phyloP scores from a whole-genome alignment of 345 rosid species.

The Gossypium turneri region DNA sequence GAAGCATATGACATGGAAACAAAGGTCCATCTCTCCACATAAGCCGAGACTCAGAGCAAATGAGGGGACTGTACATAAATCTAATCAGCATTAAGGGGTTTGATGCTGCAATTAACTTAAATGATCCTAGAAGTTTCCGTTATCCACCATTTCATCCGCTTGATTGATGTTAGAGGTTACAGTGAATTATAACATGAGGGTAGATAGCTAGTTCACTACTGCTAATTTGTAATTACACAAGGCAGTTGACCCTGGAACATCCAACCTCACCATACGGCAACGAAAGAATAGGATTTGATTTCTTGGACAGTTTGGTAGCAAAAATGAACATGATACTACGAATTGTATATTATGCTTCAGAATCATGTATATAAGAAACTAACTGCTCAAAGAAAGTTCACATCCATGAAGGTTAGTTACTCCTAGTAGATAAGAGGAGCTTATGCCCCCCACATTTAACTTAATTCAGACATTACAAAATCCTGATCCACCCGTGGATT shows the following conservation, averaged over 20 bases:
- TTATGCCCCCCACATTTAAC: neutral
- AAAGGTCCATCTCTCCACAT: neutral
- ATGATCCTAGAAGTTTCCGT: neutral
- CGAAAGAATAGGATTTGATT: neutral
- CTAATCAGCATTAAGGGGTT: neutral
- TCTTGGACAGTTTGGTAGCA: neutral
- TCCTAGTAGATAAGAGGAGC: neutral
- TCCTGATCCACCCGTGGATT: neutral
- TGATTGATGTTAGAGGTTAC: neutral
- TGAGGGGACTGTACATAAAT: neutral
- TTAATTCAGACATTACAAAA: neutral
- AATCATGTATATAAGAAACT: neutral
- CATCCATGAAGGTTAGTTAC: neutral
- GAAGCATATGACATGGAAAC: neutral
- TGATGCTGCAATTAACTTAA: neutral
- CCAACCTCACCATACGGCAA: neutral
- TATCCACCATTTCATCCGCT: neutral
- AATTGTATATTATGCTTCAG: neutral
- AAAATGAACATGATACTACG: neutral
- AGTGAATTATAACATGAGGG: neutral
- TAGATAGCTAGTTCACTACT: neutral
- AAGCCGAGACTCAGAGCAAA: neutral
- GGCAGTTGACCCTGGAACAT: neutral
- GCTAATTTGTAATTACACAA: neutral
- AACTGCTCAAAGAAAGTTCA: neutral